Evolutionary conservation across 2,329 filamentous ascomycete species (phyloP).

Genomic region (Westerdykella ornata): DNA sequence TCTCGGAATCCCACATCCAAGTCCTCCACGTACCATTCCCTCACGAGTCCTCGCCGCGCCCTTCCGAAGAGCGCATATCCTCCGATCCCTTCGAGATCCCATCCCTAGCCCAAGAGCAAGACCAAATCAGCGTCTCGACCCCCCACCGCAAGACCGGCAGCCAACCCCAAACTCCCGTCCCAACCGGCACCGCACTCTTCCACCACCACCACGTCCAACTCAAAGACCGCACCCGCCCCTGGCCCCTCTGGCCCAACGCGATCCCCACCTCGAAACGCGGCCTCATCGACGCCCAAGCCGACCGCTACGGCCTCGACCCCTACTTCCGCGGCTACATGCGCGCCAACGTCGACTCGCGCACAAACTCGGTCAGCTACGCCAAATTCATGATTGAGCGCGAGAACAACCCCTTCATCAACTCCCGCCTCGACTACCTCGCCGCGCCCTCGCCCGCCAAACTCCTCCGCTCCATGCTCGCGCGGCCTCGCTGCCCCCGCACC

Average conservation of each 20-base stretch:
- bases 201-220: conserved; percentile 11
- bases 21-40: conserved; percentile 12
- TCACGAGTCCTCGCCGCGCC: not conserved
- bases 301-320: conserved; percentile 19
- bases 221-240: conserved; percentile 15
- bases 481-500: not conserved
- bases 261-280: conserved; percentile 18
- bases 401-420: conserved; percentile 20
- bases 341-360: conserved; percentile 18
- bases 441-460: conserved; percentile 4
- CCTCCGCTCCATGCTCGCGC: conserved; percentile 4
- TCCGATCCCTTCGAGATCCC: conserved; percentile 12
- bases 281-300: conserved; percentile 13
- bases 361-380: conserved; percentile 15
- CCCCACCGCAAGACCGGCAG: conserved; percentile 6
- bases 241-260: conserved; percentile 21
- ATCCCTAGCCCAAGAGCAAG: not conserved
- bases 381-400: conserved; percentile 23
- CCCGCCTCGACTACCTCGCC: conserved; percentile 13
- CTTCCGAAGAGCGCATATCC: conserved; percentile 7
- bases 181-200: not conserved
- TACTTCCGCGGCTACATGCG: conserved; percentile 23
- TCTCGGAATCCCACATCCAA: conserved; percentile 19
- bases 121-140: conserved; percentile 6
- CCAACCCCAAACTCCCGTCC: conserved; percentile 4